Conservation (phyloP, 768 basidiomycete genomes). For the Leccinum rimulosum region DNA sequence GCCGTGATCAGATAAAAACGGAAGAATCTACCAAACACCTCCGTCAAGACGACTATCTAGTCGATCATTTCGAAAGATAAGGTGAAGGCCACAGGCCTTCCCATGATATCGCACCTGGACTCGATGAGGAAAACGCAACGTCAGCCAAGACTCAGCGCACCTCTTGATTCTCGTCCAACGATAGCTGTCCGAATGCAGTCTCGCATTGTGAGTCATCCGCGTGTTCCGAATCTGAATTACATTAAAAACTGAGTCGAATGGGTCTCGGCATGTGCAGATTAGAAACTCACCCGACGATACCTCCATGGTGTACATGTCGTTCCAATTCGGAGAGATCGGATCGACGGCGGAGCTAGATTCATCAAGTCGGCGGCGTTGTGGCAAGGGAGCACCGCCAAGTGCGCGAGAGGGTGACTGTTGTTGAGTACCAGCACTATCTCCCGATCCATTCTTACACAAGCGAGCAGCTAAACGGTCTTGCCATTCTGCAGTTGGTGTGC, state of each 20-base stretch:
- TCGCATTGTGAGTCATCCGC: slow-evolving; percentile 42
- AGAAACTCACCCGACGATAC: slow-evolving; percentile 28
- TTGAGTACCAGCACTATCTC: slow-evolving; percentile 4
- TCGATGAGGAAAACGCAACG: slow-evolving; percentile 11
- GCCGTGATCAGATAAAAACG: not conserved
- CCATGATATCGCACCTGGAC: slow-evolving; percentile 84
- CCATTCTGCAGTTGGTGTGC: slow-evolving; percentile 73
- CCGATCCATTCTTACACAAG: slow-evolving; percentile 36
- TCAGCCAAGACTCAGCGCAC: slow-evolving; percentile 32
- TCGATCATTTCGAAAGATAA: slow-evolving; percentile 64
- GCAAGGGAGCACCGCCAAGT: slow-evolving; percentile 34
- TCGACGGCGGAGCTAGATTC: slow-evolving; percentile 11
- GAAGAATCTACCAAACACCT: slow-evolving; percentile 55
- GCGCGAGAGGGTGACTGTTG: slow-evolving; percentile 26
- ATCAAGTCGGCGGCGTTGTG: slow-evolving; percentile 49
- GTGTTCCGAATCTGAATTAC: slow-evolving; percentile 33
- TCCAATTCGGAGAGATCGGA: slow-evolving; percentile 47
- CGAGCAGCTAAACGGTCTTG: slow-evolving; percentile 67
- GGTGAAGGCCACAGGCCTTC: slow-evolving; percentile 68
- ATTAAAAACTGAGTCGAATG: slow-evolving; percentile 21
- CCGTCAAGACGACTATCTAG: slow-evolving; percentile 67
- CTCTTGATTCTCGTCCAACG: slow-evolving; percentile 74
- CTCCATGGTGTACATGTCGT: slow-evolving; percentile 59
- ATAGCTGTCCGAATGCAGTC: slow-evolving; percentile 66
- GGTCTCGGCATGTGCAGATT: not conserved